phyloP scores from a whole-genome alignment of 2,329 filamentous ascomycete genomes.

The Arthrocladium fulminans region DNA sequence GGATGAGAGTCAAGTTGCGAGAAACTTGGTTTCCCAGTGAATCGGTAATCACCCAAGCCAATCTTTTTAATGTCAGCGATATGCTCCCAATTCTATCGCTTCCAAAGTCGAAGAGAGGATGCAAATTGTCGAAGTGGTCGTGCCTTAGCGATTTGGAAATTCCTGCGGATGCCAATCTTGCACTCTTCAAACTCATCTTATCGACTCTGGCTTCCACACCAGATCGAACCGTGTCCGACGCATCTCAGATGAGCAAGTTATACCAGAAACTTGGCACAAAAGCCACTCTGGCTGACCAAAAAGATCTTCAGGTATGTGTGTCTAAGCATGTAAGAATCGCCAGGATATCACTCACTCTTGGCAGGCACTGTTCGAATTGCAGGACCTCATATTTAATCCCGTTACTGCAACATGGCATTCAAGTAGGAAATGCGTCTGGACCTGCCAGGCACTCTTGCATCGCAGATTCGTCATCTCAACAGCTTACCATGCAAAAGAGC shows the following conservation, averaged over 20 bases:
- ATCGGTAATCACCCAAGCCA: constrained; percentile 4
- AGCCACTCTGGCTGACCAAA: constrained; percentile 6
- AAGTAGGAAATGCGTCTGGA: constrained; percentile 12
- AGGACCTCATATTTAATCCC: constrained; percentile 9
- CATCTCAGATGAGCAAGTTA: neutral
- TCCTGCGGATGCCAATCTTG: constrained; percentile 2
- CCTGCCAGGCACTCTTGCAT: constrained; percentile 9
- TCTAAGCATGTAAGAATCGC: too few relatives aligned
- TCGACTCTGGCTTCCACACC: neutral
- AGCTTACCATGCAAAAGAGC: constrained; percentile 6
- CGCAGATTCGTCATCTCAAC: constrained; percentile 10
- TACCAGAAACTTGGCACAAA: constrained; percentile 4
- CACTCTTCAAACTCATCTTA: constrained; percentile 8
- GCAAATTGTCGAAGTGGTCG: constrained; percentile 11
- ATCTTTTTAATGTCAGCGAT: constrained; percentile 7
- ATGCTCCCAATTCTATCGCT: constrained; percentile 10
- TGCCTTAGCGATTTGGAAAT: constrained; percentile 11
- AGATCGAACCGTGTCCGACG: neutral
- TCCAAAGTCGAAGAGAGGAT: constrained; percentile 2
- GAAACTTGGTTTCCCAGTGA: constrained; percentile 11
- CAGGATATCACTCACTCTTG: constrained; percentile 1
- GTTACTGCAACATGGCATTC: constrained; percentile 6
- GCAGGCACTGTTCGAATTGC: constrained; percentile 7
- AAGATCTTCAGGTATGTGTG: constrained; percentile 5
- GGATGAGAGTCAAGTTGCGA: constrained; percentile 3